These are phyloP conservation scores for Mrakia frigida DNA, from an alignment of 768 basidiomycete genomes.

Conservation along the genomic window DNA sequence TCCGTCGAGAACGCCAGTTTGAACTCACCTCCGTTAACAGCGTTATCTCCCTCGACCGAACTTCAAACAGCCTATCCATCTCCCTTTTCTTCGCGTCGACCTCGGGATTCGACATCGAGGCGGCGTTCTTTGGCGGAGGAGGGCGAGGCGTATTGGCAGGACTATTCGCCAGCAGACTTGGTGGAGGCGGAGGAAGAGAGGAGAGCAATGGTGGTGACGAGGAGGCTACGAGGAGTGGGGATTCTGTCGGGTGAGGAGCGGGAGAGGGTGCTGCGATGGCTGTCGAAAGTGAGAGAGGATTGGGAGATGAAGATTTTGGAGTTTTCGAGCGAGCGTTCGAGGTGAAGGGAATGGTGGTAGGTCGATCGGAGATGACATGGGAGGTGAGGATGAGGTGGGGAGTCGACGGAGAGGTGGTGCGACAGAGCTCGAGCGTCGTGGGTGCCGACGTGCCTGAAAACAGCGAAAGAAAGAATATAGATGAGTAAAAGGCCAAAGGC, in stretches of 20 bases:
- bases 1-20: too few species aligned
- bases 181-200: background rate
- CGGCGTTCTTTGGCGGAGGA: background rate
- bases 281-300: too few species aligned
- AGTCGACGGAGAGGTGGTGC: background rate
- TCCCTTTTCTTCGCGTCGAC: slow-evolving; percentile 11
- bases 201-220: too few species aligned
- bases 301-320: background rate
- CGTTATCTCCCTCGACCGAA: background rate
- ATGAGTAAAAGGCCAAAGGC: too few species aligned
- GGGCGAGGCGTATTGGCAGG: background rate
- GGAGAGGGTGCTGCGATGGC: too few species aligned
- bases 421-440: slow-evolving; percentile 4
- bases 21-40: background rate
- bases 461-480: background rate
- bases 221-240: too few species aligned
- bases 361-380: background rate
- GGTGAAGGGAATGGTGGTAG: background rate
- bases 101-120: background rate
- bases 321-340: background rate
- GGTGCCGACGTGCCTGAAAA: background rate
- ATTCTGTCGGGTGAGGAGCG: too few species aligned
- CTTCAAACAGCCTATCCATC: slow-evolving; percentile 3
- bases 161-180: background rate
- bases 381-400: slow-evolving; percentile 10